Conservation (phyloP, 306 rosid genomes). For the Crotalaria pallida region DNA sequence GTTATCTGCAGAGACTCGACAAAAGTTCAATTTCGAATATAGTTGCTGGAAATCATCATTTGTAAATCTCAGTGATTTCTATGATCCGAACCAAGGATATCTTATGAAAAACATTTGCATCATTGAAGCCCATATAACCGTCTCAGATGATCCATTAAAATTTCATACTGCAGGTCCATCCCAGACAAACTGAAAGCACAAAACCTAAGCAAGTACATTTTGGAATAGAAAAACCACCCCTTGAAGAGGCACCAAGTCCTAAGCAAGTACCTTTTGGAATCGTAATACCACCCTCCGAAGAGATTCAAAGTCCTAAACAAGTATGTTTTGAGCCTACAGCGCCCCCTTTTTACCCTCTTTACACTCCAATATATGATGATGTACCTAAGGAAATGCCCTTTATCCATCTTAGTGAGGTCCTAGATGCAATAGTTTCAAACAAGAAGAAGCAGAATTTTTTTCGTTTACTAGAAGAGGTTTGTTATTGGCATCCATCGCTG, state of each 20-base stretch:
- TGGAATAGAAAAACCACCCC: too few species aligned
- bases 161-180: neutral
- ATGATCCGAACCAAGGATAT: slow-evolving; percentile 51
- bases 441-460: slow-evolving; percentile 8
- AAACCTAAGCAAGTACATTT: slow-evolving; percentile 41
- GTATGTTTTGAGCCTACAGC: neutral
- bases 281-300: neutral
- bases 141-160: slow-evolving; percentile 20
- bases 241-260: too few species aligned
- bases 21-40: slow-evolving; percentile 63
- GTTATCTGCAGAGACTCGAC: slow-evolving; percentile 45
- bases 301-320: neutral
- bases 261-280: too few species aligned
- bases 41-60: slow-evolving; percentile 71
- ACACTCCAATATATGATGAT: neutral
- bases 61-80: slow-evolving; percentile 53
- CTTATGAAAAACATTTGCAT: slow-evolving; percentile 48
- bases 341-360: neutral
- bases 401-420: neutral
- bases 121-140: slow-evolving; percentile 57
- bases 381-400: neutral
- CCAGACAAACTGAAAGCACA: neutral
- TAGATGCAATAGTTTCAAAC: slow-evolving; percentile 1
- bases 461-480: slow-evolving; percentile 18
- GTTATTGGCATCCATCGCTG: slow-evolving; percentile 20